Conservation (phyloP, 1,284 basidiomycete species). For the Polyporus tsugae region DNA sequence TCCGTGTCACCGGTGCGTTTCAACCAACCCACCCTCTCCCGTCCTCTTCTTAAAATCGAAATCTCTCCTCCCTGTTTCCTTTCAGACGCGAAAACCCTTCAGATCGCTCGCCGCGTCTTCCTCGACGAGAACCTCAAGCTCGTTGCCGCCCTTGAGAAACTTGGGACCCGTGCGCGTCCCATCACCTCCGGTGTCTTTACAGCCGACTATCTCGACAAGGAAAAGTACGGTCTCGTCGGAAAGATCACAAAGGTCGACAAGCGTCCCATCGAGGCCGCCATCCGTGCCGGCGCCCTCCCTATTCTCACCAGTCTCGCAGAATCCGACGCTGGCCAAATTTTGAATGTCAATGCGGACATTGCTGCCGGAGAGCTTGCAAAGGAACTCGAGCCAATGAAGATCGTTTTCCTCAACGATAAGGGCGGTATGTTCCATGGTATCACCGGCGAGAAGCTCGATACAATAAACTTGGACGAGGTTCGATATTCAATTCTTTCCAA, state of each 20-base stretch:
- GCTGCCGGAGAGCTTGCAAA: constrained; percentile 96
- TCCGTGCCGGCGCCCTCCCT: constrained; percentile 91
- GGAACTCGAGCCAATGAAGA: constrained; percentile 98
- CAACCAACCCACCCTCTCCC: background rate
- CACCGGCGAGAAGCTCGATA: constrained; percentile 92
- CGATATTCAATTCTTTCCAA: background rate
- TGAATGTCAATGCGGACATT: constrained; percentile 97
- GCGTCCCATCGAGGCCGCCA: constrained; percentile 93
- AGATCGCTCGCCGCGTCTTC: constrained; percentile 94
- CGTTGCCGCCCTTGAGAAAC: constrained; percentile 88
- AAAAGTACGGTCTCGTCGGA: constrained; percentile 95
- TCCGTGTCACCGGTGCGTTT: constrained; percentile 86
- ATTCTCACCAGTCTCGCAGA: constrained; percentile 94
- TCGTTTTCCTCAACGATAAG: constrained; percentile 99
- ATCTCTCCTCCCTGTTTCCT: background rate
- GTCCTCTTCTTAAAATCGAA: background rate
- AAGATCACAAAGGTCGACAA: constrained; percentile 95
- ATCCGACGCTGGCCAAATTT: constrained; percentile 90
- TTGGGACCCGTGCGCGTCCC: constrained; percentile 93
- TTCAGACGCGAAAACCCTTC: constrained; percentile 89
- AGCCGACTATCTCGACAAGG: constrained; percentile 92
- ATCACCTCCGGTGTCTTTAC: constrained; percentile 97
- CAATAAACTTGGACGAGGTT: constrained; percentile 98
- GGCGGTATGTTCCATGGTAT: constrained; percentile 98
- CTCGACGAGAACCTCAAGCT: constrained; percentile 95